phyloP scores from a whole-genome alignment of 2,329 filamentous ascomycete species.

The Penicillium capsulatum region DNA sequence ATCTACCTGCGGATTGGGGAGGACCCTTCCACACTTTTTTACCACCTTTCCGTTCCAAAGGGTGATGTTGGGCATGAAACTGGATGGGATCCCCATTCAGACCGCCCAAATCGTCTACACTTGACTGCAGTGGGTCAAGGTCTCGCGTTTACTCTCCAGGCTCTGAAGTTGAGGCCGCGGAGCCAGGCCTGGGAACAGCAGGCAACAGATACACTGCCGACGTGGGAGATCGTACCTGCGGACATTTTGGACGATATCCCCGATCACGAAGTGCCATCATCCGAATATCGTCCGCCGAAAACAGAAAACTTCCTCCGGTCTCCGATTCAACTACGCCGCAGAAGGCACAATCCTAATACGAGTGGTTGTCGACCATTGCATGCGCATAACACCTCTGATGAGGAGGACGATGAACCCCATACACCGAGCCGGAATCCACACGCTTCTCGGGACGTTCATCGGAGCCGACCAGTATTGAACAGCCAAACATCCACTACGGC shows the following conservation, averaged over 20 bases:
- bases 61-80: slow-evolving; percentile 7
- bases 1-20: slow-evolving; percentile 3
- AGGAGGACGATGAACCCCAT: slow-evolving; percentile 6
- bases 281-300: slow-evolving; percentile 15
- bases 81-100: slow-evolving; percentile 5
- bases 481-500: background rate
- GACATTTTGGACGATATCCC: background rate
- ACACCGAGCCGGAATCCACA: slow-evolving; percentile 6
- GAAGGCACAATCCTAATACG: slow-evolving; percentile 1
- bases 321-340: background rate
- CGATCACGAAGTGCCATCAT: slow-evolving; percentile 6
- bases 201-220: slow-evolving; percentile 6
- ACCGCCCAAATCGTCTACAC: slow-evolving; percentile 9
- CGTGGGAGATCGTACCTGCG: slow-evolving; percentile 3
- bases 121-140: slow-evolving; percentile 10
- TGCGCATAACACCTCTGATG: background rate
- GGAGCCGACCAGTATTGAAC: background rate
- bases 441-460: background rate
- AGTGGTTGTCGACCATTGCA: slow-evolving; percentile 1
- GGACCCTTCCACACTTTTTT: too few relatives aligned
- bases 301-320: slow-evolving; percentile 1
- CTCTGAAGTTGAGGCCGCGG: slow-evolving; percentile 6
- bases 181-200: slow-evolving; percentile 2
- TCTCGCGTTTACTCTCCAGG: slow-evolving; percentile 10
- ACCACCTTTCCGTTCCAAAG: too few relatives aligned